Base-by-base conservation (phyloP, 768 basidiomycete genomes). In the Leccinum barrowsii region DNA sequence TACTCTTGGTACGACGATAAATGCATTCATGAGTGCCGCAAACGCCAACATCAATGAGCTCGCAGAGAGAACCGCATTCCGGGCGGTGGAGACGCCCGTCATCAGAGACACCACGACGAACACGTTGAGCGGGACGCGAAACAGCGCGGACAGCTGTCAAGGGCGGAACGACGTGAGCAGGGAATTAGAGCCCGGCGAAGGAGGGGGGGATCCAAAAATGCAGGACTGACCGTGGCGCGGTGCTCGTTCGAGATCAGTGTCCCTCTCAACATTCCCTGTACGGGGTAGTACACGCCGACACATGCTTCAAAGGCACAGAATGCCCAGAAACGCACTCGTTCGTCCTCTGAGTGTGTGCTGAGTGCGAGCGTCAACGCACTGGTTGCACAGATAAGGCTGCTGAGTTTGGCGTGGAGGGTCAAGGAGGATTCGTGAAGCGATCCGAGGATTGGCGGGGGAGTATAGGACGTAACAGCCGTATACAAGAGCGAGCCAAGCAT, bases 251-350 rank as follows among this genome's bases (percentile, higher is more conserved):
- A 76, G 12, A 90, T 84, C 54, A 90, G 69, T 1, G 78, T 77
- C 22, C 87, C 86, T 42, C 85, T 79, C 21, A 90, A 72, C 79
- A 87, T 89, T 28, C 88, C 88, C 58, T 90, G 88, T 30, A 89
- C 81, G 22, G 88, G 88, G 65, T 90, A 90, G 66, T 90, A 90
- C 83, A 87, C 82, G 49, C 88, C 88, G 7, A 90, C 89, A 67
- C 86, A 89, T 15, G 81, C 85, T 69, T 90, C 88, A 60, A 89
- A 90, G 13, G 79, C 73, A 63, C 89, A 89, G 65, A 90, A 90
- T 13, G 86, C 82, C 81, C 82, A 88, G 64, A 89, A 90, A 4
- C 87, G 80, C 19, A 77, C 59, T 35, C 77, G 75, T 58, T 84
- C 82, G 57, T 72, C 73, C 12, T 63, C 59, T 7, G 76, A 78